Evolutionary conservation across 2,329 filamentous ascomycete species (phyloP), one percentile per base, ranked within the genome.

Genomic region (Ceratocystis cacaofunesta): DNA sequence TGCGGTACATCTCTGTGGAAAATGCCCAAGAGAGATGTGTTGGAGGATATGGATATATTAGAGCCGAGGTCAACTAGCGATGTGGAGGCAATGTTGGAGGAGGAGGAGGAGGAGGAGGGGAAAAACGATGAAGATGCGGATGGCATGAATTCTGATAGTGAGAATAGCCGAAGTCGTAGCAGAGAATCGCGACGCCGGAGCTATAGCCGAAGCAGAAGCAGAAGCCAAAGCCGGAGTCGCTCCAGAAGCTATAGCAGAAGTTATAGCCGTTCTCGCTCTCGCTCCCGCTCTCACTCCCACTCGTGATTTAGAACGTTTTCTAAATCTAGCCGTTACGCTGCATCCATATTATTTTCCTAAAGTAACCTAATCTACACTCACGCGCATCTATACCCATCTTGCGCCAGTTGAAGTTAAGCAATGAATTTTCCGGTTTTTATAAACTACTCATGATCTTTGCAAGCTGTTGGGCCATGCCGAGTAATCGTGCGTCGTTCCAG

Each of bases 1-100:
- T 97, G 92, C 73, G 92, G 86, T 46, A 97, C 94, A 2, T 95
- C 87, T 72, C 73, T 99, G 70, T 95, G 90, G 85, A 95, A 96
- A 77, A 82, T 99, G 80, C 89, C 92, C 2, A 85, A 85, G 67
- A 80, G 94, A 70, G 85, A 88, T 69, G 82, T 89, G 63, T 74
- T 99, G 69, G 94, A 99, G 77, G 94, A 99, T 74, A 73, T 95
- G 73, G 94, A 95, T 69, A 76, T 92, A 71, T 72, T 99, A 71
- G 92, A 96, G 72, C 88, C 91, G 62, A 82, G 92, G 69, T 85
- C 90, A 44, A 75, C 97, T 67, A 90, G 88, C 1, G 90, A 91
- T 70, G 79, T 92, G 65, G 89, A 92, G 69, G 85, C 85, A 69
- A 72, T 90, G 69, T 75, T 90, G 61, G 83, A 84, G 64, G 83